Conservation (phyloP, 2,329 filamentous ascomycete genomes). For the Parasarocladium wereldwijsianum region DNA sequence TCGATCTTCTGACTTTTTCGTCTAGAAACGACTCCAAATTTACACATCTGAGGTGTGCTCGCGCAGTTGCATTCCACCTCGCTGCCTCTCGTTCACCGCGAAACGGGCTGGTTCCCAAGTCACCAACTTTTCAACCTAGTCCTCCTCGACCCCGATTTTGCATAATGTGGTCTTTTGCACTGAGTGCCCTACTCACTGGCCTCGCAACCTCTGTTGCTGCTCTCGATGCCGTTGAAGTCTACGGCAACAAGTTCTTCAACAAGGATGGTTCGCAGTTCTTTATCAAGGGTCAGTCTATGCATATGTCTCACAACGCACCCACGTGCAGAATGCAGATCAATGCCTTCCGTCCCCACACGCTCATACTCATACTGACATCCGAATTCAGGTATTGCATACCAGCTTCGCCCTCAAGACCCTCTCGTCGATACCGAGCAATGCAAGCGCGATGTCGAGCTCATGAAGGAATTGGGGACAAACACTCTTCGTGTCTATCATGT, state of each 20-base stretch:
- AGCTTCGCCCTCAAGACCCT: slow-evolving; percentile 51
- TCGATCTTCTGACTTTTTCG: no score
- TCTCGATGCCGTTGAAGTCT: slow-evolving; percentile 33
- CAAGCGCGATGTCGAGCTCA: slow-evolving; percentile 56
- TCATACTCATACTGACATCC: not conserved
- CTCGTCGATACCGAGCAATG: slow-evolving; percentile 65
- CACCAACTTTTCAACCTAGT: no score
- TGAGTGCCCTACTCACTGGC: slow-evolving; percentile 1
- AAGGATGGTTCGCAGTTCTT: slow-evolving; percentile 70
- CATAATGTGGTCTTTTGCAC: slow-evolving; percentile 1
- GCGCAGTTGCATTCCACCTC: slow-evolving; percentile 1
- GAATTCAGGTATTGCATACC: slow-evolving; percentile 55
- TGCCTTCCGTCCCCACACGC: not conserved
- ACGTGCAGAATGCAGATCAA: slow-evolving; percentile 1
- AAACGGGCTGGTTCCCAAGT: no score
- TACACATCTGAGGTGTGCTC: no score
- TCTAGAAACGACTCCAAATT: no score
- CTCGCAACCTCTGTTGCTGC: slow-evolving; percentile 15
- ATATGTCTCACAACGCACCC: no score
- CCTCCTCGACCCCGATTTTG: not conserved
- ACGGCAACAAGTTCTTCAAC: slow-evolving; percentile 77
- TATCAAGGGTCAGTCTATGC: slow-evolving; percentile 57
- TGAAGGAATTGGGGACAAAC: slow-evolving; percentile 71
- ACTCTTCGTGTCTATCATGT: slow-evolving; percentile 83
- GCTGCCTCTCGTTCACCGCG: not conserved